Evolutionary conservation across 2,329 filamentous ascomycete species (phyloP), one percentile per base, ranked within the genome.

Genomic region (Blastomyces parvus): DNA sequence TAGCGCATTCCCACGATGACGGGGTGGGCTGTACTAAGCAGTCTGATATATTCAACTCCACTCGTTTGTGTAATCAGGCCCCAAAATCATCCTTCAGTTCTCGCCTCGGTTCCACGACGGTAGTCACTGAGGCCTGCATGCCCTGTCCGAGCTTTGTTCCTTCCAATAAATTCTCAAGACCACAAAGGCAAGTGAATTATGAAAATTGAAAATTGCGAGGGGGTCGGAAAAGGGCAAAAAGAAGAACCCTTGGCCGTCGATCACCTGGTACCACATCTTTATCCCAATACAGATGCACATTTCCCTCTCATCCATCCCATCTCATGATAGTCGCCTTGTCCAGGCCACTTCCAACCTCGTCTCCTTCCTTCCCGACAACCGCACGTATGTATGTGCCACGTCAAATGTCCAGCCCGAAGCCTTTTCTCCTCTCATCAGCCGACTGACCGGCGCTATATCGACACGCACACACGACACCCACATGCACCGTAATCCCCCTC

Each of bases 1-100:
- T 36, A 36, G 33, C 33, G 33, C n/a, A 57, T 38, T 38, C n/a
- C n/a, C 55, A 22, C 13, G 33, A 57, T 40, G 11, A 22, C 22
- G 19, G 33, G n/a, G 19, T 17, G n/a, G 48, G 19, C 33, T 36
- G 52, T 3, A 57, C 30, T 11, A n/a, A 11, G 5, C 36, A 13
- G 40, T 25, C 19, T 25, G 55, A 38, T 42, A 57, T 62, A 9
- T 27, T 36, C 14, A 30, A 38, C 52, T 56, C 60, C 38, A 62
- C 50, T 38, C 22, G n/a, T 36, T 57, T 62, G 60, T 57, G 60
- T 62, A 62, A 62, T 62, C 60, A 27, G 42, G 25, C 33, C 36
- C 60, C 50, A 33, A 33, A 42, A 62, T 36, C 55, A n/a, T 25
- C 55, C 55, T 17, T 19, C 8, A 57, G 36, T 19, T 44, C 50